Conservation (phyloP, 2,329 filamentous ascomycete genomes). For the Tetracladium maxilliforme region DNA sequence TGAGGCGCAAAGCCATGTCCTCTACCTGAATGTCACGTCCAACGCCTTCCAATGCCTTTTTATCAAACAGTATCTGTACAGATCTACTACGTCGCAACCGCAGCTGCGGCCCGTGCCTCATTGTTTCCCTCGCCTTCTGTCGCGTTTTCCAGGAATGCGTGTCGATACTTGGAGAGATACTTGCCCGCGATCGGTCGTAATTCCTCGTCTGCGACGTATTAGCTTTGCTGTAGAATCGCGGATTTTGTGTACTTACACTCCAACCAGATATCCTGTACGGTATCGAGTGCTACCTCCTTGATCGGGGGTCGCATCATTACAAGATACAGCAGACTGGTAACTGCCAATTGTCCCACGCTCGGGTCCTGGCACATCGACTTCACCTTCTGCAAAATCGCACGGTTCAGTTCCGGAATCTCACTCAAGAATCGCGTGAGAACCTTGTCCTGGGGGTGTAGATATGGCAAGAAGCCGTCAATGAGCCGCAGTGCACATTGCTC, state of each 20-base stretch:
- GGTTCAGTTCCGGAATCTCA: constrained; percentile 72
- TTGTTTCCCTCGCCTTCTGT: neutral
- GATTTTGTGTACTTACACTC: constrained; percentile 35
- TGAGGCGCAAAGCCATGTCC: too few species aligned
- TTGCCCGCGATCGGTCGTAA: constrained; percentile 46
- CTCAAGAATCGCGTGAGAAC: constrained; percentile 81
- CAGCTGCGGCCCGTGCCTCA: constrained; percentile 1
- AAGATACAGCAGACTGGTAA: constrained; percentile 51
- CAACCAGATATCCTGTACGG: constrained; percentile 51
- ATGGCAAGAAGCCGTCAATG: constrained; percentile 80
- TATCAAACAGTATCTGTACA: constrained; percentile 2
- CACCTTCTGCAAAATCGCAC: constrained; percentile 58
- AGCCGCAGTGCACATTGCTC: constrained; percentile 65
- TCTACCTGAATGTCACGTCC: too few species aligned
- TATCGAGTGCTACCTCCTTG: constrained; percentile 46
- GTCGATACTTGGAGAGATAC: constrained; percentile 46
- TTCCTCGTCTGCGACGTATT: constrained; percentile 35
- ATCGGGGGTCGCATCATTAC: constrained; percentile 54
- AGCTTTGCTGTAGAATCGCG: constrained; percentile 8
- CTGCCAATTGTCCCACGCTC: constrained; percentile 44
- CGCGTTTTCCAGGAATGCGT: constrained; percentile 14
- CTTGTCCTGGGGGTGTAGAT: constrained; percentile 83
- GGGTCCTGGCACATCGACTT: constrained; percentile 52
- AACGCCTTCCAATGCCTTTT: too few species aligned
- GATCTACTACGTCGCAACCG: constrained; percentile 1